Percentiles rank a stretch among this genome's conserved stretches.
phyloP scores from a whole-genome alignment of 495 filamentous ascomycete species.

The Aspergillus nidulans region DNA sequence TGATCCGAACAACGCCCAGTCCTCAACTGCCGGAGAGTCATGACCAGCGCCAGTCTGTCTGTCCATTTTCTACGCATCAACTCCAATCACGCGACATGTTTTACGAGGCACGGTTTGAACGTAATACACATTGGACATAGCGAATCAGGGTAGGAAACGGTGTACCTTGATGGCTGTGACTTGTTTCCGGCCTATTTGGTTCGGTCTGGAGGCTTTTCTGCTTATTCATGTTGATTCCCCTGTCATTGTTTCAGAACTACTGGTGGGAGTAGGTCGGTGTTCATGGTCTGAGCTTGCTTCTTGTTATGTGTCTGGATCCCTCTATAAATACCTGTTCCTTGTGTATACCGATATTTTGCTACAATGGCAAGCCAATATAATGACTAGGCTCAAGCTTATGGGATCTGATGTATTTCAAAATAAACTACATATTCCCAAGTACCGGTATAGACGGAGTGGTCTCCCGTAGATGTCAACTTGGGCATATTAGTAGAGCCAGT shows the following conservation, averaged over 20 bases:
- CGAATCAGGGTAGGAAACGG: neutral
- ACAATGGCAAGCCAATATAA: neutral
- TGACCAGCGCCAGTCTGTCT: neutral
- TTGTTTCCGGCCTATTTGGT: neutral
- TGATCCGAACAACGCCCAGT: conserved; percentile 1
- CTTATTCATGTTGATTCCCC: neutral
- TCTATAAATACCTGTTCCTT: conserved; percentile 2
- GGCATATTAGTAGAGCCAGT: too few relatives aligned
- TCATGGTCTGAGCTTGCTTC: too few relatives aligned
- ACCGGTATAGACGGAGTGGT: neutral
- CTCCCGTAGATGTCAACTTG: too few relatives aligned
- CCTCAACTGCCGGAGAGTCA: conserved; percentile 4
- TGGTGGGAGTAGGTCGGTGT: neutral
- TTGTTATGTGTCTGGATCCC: neutral
- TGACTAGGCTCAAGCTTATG: neutral
- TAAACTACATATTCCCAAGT: neutral
- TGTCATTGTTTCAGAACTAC: conserved; percentile 4
- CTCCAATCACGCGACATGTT: conserved; percentile 12
- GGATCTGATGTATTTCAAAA: neutral
- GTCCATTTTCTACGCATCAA: neutral
- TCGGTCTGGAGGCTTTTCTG: neutral
- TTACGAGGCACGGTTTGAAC: conserved; percentile 10
- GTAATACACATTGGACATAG: neutral
- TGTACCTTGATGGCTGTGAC: neutral
- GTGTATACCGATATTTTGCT: neutral